These are phyloP conservation scores for Echinosophora koreensis DNA, from an alignment of 306 rosid genomes.

Conservation along the genomic window DNA sequence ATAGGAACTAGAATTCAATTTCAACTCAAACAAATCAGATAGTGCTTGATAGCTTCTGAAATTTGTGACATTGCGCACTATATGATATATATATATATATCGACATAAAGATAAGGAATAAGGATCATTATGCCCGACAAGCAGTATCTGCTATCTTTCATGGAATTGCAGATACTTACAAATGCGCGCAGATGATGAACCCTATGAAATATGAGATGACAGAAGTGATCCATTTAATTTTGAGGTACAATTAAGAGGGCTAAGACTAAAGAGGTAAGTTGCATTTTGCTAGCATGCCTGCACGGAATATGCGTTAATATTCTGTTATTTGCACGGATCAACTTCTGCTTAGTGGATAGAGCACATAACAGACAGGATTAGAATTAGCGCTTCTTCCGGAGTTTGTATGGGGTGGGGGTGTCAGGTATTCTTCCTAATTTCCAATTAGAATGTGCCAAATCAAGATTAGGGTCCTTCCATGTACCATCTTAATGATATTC, in stretches of 20 bases:
- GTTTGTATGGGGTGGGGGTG: background rate
- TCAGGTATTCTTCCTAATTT: too few relatives aligned
- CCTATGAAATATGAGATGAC: background rate
- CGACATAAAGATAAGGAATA: background rate
- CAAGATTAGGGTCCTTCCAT: too few relatives aligned
- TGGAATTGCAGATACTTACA: background rate
- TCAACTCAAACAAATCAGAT: conserved; percentile 23
- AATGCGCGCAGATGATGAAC: background rate
- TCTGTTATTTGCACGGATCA: background rate
- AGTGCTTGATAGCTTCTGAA: background rate
- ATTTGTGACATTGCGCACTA: conserved; percentile 16
- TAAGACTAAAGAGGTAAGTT: background rate
- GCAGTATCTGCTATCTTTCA: background rate
- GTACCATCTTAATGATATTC: too few relatives aligned
- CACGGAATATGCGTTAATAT: background rate
- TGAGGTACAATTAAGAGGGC: background rate
- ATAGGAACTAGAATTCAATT: conserved; percentile 7
- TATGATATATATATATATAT: background rate
- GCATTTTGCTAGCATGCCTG: background rate
- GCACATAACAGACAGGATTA: background rate
- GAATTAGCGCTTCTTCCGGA: conserved; percentile 26
- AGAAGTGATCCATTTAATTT: background rate
- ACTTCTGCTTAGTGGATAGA: background rate
- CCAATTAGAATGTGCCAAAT: too few relatives aligned
- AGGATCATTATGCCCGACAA: conserved; percentile 26